Conservation (phyloP, 371 early-diverging fungal species). For the Rhizopus arrhizus region DNA sequence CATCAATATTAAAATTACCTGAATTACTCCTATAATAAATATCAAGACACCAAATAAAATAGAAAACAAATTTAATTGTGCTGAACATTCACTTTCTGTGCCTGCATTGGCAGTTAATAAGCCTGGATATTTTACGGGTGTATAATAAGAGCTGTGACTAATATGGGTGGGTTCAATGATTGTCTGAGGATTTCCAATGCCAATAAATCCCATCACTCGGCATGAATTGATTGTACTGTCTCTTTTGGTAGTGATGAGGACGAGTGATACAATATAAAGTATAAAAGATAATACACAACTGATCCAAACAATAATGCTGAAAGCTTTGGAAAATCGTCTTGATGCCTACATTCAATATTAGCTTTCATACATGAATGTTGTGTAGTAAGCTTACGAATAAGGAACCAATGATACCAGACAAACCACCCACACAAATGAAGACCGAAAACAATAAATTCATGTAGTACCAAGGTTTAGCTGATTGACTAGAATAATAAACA, state of each 20-base stretch:
- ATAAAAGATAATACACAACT: conserved; percentile 43
- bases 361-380: background rate
- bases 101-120: conserved; percentile 42
- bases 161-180: conserved; percentile 31
- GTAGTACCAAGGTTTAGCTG: conserved; percentile 49
- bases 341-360: conserved; percentile 30
- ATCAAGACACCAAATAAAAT: conserved; percentile 44
- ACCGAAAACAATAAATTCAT: conserved; percentile 46
- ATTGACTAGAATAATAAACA: conserved; percentile 49
- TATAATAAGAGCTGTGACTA: conserved; percentile 38
- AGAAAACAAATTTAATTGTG: conserved; percentile 30
- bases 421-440: conserved; percentile 43
- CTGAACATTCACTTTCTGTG: conserved; percentile 33
- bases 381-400: conserved; percentile 34
- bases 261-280: conserved; percentile 44
- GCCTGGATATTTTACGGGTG: conserved; percentile 48
- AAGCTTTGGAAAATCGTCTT: conserved; percentile 44
- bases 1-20: conserved; percentile 28
- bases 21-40: conserved; percentile 40
- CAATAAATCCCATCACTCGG: conserved; percentile 44
- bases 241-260: conserved; percentile 37
- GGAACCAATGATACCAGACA: conserved; percentile 49
- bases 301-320: conserved; percentile 50
- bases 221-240: conserved; percentile 46
- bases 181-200: conserved; percentile 40